Percentiles rank a stretch among this genome's conserved stretches.
Evolutionary conservation across 2,329 filamentous ascomycete species (phyloP).

Genomic region (Myriangium duriaei): DNA sequence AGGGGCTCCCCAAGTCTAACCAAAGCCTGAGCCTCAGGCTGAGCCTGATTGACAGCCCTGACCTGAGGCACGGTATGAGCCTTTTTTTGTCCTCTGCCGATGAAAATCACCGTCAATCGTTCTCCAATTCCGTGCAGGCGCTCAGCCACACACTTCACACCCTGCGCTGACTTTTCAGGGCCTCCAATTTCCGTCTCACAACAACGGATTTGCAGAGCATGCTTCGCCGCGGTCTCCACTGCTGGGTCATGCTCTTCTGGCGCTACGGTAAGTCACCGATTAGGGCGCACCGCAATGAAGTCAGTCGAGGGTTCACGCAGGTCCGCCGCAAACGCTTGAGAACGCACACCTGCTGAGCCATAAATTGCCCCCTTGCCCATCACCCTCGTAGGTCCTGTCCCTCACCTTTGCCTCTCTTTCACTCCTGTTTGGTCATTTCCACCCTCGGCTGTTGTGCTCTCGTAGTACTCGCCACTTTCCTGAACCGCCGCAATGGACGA

Average conservation of each 20-base stretch:
- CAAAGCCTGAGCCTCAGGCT: background rate
- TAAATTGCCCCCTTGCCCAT: background rate
- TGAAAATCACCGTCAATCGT: background rate
- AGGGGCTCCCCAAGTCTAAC: background rate
- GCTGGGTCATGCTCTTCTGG: background rate
- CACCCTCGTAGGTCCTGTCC: background rate
- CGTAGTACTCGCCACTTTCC: background rate
- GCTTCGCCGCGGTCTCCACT: too few relatives aligned
- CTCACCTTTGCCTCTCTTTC: background rate
- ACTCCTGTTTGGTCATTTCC: background rate
- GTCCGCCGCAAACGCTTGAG: too few relatives aligned
- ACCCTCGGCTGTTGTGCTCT: background rate
- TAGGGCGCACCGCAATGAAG: background rate
- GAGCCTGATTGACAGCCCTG: background rate
- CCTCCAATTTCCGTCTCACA: background rate
- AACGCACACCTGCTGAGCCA: too few relatives aligned
- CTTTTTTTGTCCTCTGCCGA: background rate
- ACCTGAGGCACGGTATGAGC: background rate
- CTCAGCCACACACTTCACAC: background rate
- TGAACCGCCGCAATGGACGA: conserved; percentile 4
- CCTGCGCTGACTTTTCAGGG: background rate
- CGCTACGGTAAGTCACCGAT: too few relatives aligned
- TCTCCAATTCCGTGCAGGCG: background rate
- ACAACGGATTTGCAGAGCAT: too few relatives aligned
- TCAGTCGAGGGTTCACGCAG: background rate